Conservation (phyloP, 1,284 basidiomycete species). For the Apiotrichum sp. region DNA sequence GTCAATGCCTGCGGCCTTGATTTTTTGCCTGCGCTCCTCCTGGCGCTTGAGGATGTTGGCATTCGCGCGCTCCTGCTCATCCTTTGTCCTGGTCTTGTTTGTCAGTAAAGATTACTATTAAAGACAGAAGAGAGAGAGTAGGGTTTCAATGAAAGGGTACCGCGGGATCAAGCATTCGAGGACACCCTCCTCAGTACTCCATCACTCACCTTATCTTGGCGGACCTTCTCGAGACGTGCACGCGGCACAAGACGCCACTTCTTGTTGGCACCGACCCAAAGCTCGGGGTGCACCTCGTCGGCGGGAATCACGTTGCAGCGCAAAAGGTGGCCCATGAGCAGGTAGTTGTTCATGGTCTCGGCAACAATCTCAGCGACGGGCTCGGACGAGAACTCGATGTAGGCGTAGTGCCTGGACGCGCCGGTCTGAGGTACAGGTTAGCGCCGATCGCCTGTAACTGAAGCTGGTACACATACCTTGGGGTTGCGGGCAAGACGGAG, state of each 20-base stretch:
- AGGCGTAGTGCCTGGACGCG: constrained; percentile 91
- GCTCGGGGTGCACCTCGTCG: constrained; percentile 81
- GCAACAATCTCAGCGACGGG: constrained; percentile 90
- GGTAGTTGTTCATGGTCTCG: constrained; percentile 99
- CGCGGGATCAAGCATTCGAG: no score
- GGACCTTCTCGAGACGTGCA: constrained; percentile 63
- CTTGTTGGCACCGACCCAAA: constrained; percentile 95
- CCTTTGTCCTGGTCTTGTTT: constrained; percentile 63
- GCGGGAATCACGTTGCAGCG: constrained; percentile 76
- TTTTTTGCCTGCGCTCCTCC: constrained; percentile 66
- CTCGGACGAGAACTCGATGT: constrained; percentile 86
- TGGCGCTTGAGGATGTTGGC: constrained; percentile 72
- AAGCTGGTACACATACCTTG: constrained; percentile 55
- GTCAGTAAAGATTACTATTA: no score
- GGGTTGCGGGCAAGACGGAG: constrained; percentile 88
- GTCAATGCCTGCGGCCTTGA: constrained; percentile 75
- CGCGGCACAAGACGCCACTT: constrained; percentile 76
- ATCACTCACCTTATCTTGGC: constrained; percentile 69
- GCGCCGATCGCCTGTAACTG: no score
- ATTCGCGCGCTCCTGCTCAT: constrained; percentile 61
- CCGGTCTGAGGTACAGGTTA: constrained; percentile 61
- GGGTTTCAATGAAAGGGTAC: no score
- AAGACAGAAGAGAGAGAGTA: no score
- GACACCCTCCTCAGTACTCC: neutral
- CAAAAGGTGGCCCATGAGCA: constrained; percentile 88